These are phyloP conservation scores for Glycine latifolia DNA, from an alignment of 306 rosid species.

Conservation along the genomic window DNA sequence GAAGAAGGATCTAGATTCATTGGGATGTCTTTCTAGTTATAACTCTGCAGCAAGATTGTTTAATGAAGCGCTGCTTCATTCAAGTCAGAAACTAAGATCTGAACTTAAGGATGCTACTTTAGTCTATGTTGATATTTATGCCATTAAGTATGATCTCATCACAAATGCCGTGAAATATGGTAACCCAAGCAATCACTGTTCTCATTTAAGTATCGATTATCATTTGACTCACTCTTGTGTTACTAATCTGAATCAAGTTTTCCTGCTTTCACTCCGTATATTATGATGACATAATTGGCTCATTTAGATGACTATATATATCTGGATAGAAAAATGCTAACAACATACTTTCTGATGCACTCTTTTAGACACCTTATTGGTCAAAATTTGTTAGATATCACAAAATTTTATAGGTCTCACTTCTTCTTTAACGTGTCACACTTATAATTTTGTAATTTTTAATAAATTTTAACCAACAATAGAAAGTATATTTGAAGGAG, in stretches of 20 bases:
- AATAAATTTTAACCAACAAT: background rate
- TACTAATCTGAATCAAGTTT: slow-evolving; percentile 33
- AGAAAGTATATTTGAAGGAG: background rate
- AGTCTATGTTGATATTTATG: slow-evolving; percentile 80
- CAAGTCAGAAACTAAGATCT: slow-evolving; percentile 56
- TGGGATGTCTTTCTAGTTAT: slow-evolving; percentile 77
- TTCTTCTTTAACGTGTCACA: background rate
- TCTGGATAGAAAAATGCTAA: background rate
- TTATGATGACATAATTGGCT: slow-evolving; percentile 12
- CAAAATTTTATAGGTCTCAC: background rate
- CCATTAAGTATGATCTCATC: slow-evolving; percentile 79
- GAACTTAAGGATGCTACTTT: slow-evolving; percentile 68
- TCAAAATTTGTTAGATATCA: background rate
- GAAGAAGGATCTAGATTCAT: slow-evolving; percentile 61
- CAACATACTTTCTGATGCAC: background rate
- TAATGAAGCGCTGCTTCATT: slow-evolving; percentile 66
- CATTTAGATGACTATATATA: background rate
- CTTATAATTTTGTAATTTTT: background rate
- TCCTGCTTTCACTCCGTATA: background rate
- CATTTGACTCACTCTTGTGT: background rate
- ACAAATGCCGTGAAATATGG: slow-evolving; percentile 75
- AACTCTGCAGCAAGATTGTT: slow-evolving; percentile 78
- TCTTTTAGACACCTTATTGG: background rate
- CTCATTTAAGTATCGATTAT: background rate
- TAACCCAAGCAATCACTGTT: slow-evolving; percentile 44